Base-by-base conservation (phyloP, 2,329 filamentous ascomycete species). In the Endoconidiophora polonica region DNA sequence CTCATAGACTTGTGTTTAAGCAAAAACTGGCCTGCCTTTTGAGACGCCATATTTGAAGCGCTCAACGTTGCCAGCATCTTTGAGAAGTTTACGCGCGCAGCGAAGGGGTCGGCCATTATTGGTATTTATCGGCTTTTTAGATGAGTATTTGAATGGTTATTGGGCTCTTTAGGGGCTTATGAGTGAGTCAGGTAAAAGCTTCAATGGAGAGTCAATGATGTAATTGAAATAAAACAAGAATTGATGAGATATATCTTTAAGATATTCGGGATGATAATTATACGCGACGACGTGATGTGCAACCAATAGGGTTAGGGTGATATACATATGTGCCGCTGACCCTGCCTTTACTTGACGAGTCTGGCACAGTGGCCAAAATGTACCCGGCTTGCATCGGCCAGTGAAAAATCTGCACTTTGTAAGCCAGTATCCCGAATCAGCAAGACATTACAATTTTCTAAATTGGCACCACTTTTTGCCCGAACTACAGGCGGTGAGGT, bases 61-160 rank as follows among this genome's bases (percentile, higher is more conserved):
- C 88, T 94, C 54, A 98, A 78, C 62, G 91, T 85, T 57, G 93
- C 82, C 22, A 98, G 77, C 63, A 91, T 84, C 48, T 76, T 76
- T 48, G 86, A 95, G 71, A 98, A 98, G 66, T 87, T 87, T 77
- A 98, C 88, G 62, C 91, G 88, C 58, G 96, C 90, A 70, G 96
- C 91, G 65, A 98, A 98, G 4, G 93, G 91, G 67, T 98, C 88
- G 45, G 73, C 68, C 73, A 77, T 78, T 24, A 50, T 62, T 57
- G 33, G 40, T 24, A 3, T 16, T 14, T 44, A 20, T 49, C 18
- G 16, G 7, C 9, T 33, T 12, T 33, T 33, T 12, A 12, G 9
- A 12, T 10, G 29, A 9, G 9, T 33, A 33, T 33, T 33, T 12
- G 9, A 12, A 33, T 33, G 9, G 29, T 9, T 33, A 12, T 12